Evolutionary conservation across 2,329 filamentous ascomycete species (phyloP), one percentile per base, ranked within the genome.

Genomic region (Neophaeococcomyces mojaviensis): DNA sequence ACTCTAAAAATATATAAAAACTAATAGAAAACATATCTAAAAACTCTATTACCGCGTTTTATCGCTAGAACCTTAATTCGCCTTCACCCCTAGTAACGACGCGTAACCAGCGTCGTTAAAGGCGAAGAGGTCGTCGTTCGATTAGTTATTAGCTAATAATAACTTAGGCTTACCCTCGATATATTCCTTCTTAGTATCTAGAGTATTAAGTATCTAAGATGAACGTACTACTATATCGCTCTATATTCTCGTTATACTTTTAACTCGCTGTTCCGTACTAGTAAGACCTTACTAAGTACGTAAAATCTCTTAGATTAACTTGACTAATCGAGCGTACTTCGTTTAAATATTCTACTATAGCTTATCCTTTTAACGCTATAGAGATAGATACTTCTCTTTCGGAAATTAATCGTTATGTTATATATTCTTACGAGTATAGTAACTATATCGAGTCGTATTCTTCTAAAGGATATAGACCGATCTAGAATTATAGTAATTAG

Each of bases 391-490:
- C 18, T 39, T 19, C 8, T 39, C 20, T 19, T 20, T 19, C n/a
- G n/a, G n/a, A n/a, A n/a, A n/a, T n/a, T n/a, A n/a, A n/a, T n/a
- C n/a, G n/a, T n/a, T n/a, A n/a, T n/a, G 24, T 6, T 9, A 8
- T 20, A 39, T 39, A 20, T 39, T 39, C n/a, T 39, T 39, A 20
- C 36, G 16, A 20, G 36, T 39, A 19, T 19, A 39, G 24, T 20
- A 8, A 13, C 9, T 20, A 39, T 19, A 39, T 15, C 36, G 36
- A 19, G 16, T 6, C n/a, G 18, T 39, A 19, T 19, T 19, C 36
- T 39, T 39, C 9, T 4, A 6, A 5, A 39, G 16, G n/a, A 9
- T 9, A 39, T 39, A 39, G 13, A 39, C 16, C 16, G 16, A 5
- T 19, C 24, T 26, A 6, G 16, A 20, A 13, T 39, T 39, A 13